Conservation (phyloP, 495 filamentous ascomycete genomes). For the Penicillium pancosmium region DNA sequence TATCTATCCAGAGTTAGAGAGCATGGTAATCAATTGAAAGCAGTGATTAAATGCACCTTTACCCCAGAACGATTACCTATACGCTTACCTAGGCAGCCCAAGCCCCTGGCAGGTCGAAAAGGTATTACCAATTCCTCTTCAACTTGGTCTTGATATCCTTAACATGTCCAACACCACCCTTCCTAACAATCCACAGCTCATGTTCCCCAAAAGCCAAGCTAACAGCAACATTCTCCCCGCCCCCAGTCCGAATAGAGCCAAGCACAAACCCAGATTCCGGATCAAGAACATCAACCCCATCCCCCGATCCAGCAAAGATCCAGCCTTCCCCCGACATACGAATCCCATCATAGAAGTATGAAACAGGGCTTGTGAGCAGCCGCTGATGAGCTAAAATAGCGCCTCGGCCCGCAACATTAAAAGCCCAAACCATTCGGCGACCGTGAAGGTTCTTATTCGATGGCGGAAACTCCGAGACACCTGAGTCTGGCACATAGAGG, state of each 20-base stretch:
- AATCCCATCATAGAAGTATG: conserved; percentile 69
- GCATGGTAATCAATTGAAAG: too few species aligned
- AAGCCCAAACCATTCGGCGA: conserved; percentile 60
- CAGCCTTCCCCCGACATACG: conserved; percentile 67
- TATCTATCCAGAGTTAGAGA: too few species aligned
- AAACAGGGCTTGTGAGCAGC: conserved; percentile 15
- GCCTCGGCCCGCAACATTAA: conserved; percentile 70
- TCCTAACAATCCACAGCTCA: conserved; percentile 16
- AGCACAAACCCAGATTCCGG: conserved; percentile 64
- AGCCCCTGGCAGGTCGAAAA: background rate
- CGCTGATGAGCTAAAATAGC: conserved; percentile 41
- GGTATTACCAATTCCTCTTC: conserved; percentile 10
- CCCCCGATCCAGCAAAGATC: conserved; percentile 77
- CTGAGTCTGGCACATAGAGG: conserved; percentile 80
- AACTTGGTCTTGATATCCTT: conserved; percentile 11
- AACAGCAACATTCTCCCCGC: conserved; percentile 18
- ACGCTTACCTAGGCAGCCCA: background rate
- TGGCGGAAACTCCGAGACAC: conserved; percentile 69
- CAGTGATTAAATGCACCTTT: too few species aligned
- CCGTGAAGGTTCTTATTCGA: conserved; percentile 48
- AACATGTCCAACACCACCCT: conserved; percentile 15
- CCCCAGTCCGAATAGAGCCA: conserved; percentile 17
- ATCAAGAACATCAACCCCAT: conserved; percentile 80
- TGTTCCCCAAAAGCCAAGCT: conserved; percentile 17
- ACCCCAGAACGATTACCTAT: too few species aligned